Conservation (phyloP, 2,329 filamentous ascomycete species). For the Venturiaceae sp. region DNA sequence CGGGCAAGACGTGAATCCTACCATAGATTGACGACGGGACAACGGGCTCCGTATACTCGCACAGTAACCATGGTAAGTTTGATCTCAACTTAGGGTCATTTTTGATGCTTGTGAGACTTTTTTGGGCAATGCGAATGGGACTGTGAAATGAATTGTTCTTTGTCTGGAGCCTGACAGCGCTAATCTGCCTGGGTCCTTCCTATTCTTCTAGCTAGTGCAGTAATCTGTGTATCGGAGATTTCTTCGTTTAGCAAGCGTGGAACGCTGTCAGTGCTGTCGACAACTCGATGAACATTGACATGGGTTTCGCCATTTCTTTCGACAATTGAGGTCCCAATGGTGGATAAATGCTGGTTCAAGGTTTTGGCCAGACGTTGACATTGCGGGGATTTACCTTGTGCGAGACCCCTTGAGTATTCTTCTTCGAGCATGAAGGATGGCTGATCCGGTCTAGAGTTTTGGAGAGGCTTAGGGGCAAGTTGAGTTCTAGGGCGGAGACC, state of each 20-base stretch:
- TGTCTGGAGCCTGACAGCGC: background rate
- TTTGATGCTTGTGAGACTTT: background rate
- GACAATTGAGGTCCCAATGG: background rate
- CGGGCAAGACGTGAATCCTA: background rate
- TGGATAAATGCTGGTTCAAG: background rate
- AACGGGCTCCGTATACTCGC: background rate
- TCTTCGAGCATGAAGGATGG: background rate
- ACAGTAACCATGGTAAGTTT: background rate
- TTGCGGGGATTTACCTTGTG: background rate
- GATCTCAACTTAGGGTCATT: background rate
- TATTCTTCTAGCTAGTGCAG: background rate
- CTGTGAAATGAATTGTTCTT: background rate
- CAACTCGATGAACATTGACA: background rate
- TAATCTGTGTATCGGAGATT: background rate
- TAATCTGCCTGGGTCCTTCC: background rate
- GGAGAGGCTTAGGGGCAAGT: background rate
- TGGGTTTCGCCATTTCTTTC: background rate
- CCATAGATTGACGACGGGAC: background rate
- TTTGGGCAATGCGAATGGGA: background rate
- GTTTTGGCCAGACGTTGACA: background rate
- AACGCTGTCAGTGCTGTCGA: background rate
- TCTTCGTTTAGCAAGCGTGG: background rate
- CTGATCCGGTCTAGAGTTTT: background rate
- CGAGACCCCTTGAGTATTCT: background rate
- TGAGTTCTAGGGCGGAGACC: too few species aligned